Conservation (phyloP, 169 alveolate species). For the Eimeria necatrix region DNA sequence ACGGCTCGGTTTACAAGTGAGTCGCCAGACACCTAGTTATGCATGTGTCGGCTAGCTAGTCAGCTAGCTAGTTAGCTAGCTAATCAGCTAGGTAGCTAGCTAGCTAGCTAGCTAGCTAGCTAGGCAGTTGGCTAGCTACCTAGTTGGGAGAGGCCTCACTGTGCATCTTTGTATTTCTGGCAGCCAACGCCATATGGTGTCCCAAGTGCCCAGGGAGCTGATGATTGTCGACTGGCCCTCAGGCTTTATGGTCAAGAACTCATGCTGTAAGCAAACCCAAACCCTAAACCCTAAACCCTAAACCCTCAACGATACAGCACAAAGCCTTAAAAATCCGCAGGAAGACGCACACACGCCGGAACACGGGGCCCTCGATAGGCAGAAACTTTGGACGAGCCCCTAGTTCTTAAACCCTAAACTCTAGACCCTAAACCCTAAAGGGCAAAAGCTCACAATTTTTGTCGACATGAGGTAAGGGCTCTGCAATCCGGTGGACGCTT, state of each 20-base stretch:
- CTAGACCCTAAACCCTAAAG: not conserved
- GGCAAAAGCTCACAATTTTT: slow-evolving; percentile 39
- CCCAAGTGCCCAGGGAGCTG: slow-evolving; percentile 50
- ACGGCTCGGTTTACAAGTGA: not conserved
- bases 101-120: slow-evolving; percentile 14
- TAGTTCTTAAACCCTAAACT: not conserved
- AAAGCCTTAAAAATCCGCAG: too few relatives aligned
- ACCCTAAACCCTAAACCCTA: not conserved
- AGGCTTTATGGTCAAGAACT: slow-evolving; percentile 45
- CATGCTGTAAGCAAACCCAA: slow-evolving; percentile 57
- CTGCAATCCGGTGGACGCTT: slow-evolving; percentile 43
- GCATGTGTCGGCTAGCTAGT: not conserved
- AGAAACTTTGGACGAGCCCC: not conserved
- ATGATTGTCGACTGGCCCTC: slow-evolving; percentile 40
- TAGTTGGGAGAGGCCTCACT: slow-evolving; percentile 29
- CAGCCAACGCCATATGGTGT: slow-evolving; percentile 60
- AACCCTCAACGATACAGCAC: not conserved
- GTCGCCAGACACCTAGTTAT: not conserved
- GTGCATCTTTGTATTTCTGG: slow-evolving; percentile 39
- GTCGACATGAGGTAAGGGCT: slow-evolving; percentile 71
- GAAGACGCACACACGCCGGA: too few relatives aligned
- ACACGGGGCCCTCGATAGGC: not conserved
- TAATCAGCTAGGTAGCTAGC: not conserved
- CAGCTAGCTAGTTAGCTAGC: not conserved
- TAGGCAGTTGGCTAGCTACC: not conserved